Base-by-base conservation (phyloP, 768 basidiomycete species). In the Kwoniella dendrophila region DNA sequence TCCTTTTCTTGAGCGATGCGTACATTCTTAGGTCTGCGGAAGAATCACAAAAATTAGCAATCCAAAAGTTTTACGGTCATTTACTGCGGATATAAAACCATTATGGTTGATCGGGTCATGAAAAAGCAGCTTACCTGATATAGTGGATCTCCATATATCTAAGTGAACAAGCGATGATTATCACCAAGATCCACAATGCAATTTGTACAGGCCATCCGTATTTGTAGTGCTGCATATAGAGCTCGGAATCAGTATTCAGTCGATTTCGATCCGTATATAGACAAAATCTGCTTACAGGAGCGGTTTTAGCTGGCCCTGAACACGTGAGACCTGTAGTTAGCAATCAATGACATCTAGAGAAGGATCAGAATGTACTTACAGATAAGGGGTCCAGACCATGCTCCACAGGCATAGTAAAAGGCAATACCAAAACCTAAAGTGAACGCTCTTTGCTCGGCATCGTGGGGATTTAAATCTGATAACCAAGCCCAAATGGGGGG, bases 401-500 rank as follows among this genome's bases (percentile, higher is more conserved):
- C 47, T 66, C 68, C 66, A 38, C 72, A 51, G 6, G 70, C 73
- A 48, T 77, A 77, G 52, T 74, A 77, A 12, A 73, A 52, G 0
- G 71, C 64, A 50, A 77, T 74, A 22, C 63, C 60, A 59, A 67
- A 63, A 34, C 71, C 73, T 26, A 77, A 47, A 49, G 72, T 70
- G 66, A 77, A 70, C 8, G 75, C 71, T 50, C 75, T 59, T 27
- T 66, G 67, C 33, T 77, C 75, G 11, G 73, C 69, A 52, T 77
- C 73, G 45, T 71, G 70, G 14, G 75, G 75, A 30, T 64, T 63
- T n/a, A 73, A 34, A 59, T 77, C 75, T 1, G 69, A 71, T 47
- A 74, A 44, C 75, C 75, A 77, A n/a, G 71, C 68, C 49, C 71
- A 76, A 54, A 74, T 66, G 14, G 63, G 62, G 3, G 75, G 75